Base-by-base conservation (phyloP, 2,329 filamentous ascomycete species). In the Ophiostoma ips region DNA sequence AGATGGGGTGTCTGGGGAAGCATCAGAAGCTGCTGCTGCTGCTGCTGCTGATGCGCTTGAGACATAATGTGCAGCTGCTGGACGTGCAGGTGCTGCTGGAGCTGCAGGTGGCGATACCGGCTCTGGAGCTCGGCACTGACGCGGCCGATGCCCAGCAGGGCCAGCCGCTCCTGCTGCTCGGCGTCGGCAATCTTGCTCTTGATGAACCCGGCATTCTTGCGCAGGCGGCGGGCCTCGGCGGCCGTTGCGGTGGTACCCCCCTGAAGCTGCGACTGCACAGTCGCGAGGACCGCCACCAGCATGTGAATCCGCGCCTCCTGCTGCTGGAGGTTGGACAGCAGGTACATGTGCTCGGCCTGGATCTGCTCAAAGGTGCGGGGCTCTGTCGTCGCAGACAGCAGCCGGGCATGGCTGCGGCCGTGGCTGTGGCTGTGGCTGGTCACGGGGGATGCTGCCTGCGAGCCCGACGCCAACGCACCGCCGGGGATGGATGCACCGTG, bases 81-180 rank as follows among this genome's bases (percentile, higher is more conserved):
- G 41, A 61, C 58, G 13, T 58, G 30, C 30, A 40, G 48, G 45
- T 61, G 46, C 47, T 62, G 59, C 15, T 58, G 45, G 15, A 40
- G 48, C 38, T 61, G 60, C 2, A 66, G 58, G 35, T 64, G 61
- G 30, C 66, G 60, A 48, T 70, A 66, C 3, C 66, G 64, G 36
- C 66, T 68, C 55, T 69, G 67, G 13, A 73, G 66, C 59, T 78
- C 72, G 15, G 71, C 60, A 33, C 68, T 64, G 13, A 79, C 55
- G 51, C 77, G 72, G 12, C 67, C 62, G n/a, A 79, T 61, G 3
- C 73, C 63, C 15, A 62, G 51, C 36, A 71, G 59, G 7, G 76
- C 67, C 15, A 62, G 55, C 49, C 62, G 66, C 56, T 78, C 69
- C 56, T 76, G 70, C 48, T 67, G 63, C 3, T 68, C 66, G 0